Percentiles rank a stretch among this genome's conserved stretches.
These are phyloP conservation scores for Paratinospora sagittata DNA, from an alignment of 164 flowering plant genomes.

Conservation along the genomic window DNA sequence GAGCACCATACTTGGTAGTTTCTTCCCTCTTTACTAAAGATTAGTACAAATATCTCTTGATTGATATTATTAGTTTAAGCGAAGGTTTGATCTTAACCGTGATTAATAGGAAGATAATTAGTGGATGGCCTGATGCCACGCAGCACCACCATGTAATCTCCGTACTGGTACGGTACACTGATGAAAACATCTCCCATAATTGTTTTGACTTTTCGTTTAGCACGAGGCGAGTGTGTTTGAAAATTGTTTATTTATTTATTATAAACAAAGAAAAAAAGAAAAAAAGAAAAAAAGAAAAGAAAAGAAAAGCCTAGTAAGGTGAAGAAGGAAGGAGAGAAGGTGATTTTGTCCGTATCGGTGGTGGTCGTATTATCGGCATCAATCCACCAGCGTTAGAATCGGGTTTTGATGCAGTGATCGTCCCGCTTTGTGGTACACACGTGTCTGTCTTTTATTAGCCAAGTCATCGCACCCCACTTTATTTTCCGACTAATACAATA, in stretches of 20 bases:
- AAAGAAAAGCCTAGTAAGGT: not conserved
- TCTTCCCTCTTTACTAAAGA: no score
- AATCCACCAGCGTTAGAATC: conserved; percentile 30
- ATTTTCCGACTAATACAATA: not conserved
- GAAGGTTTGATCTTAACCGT: not conserved
- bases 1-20: no score
- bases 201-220: not conserved
- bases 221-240: conserved; percentile 1
- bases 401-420: conserved; percentile 15
- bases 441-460: conserved; percentile 7
- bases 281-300: not conserved
- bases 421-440: conserved; percentile 17
- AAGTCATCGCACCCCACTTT: conserved; percentile 2
- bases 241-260: no score
- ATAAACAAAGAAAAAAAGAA: not conserved
- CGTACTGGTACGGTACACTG: not conserved
- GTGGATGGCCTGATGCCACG: not conserved
- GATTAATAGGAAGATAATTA: not conserved
- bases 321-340: not conserved
- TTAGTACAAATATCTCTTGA: no score
- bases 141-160: not conserved
- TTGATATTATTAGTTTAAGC: no score
- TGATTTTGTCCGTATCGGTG: conserved; percentile 2
- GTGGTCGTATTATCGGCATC: conserved; percentile 1
- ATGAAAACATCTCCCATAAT: not conserved